Evolutionary conservation across 2,329 filamentous ascomycete species (phyloP), one percentile per base, ranked within the genome.

Genomic region (Pestalotiopsis sp.): DNA sequence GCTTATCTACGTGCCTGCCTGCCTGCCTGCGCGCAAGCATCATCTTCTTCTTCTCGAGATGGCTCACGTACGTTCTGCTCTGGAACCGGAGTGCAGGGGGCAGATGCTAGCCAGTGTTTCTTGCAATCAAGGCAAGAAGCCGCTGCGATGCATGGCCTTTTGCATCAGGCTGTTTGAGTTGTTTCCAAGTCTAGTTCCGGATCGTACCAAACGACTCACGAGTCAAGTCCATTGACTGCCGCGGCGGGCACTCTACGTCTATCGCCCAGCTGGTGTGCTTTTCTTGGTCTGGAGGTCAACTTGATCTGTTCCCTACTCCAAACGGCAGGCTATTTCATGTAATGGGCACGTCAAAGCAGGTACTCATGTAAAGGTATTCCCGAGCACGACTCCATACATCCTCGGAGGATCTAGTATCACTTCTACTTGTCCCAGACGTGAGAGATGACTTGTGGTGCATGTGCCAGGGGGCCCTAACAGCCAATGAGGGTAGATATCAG

Each of bases 121-220:
- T 62, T n/a, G 74, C 73, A 77, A 74, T 73, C 73, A 75, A 77
- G 68, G 77, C 76, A 79, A 75, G 76, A 71, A 78, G 76, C 77
- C 78, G 76, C 69, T 71, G 67, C 76, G 70, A 74, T 75, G 71
- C 74, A 78, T 74, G 71, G 69, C 74, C 70, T 68, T n/a, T 73
- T 72, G 72, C 72, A 71, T 75, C 72, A 71, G 69, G 68, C 69
- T 75, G 71, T 74, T 74, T 74, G 72, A 72, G 71, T 68, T 71
- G 20, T 63, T 69, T 69, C 70, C 72, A 70, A 68, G 45, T 52
- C 45, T 20, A 14, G 17, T n/a, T 17, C 17, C 20, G 17, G 69
- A 71, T 71, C 70, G 69, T n/a, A 62, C 27, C 64, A 14, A 69
- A 60, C 73, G 71, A 75, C 72, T 73, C 73, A 74, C 31, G 31